Base-by-base conservation (phyloP, 2,329 filamentous ascomycete genomes). In the Ophiosphaerella korrae region DNA sequence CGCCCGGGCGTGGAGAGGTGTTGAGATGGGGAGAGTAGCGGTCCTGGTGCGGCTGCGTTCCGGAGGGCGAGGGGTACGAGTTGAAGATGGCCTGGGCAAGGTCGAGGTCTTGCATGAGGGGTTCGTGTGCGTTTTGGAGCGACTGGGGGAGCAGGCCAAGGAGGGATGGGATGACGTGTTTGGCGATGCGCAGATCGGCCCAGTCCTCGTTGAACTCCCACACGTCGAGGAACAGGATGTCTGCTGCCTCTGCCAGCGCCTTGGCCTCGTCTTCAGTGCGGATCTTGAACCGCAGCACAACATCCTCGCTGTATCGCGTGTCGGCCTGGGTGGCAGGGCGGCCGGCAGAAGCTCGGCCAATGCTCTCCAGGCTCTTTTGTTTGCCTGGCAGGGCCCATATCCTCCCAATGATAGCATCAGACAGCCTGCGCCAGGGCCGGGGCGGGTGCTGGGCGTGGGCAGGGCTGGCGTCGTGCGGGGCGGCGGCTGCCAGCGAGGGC, bases 251-350 rank as follows among this genome's bases (percentile, higher is more conserved):
- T n/a, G 86, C 82, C 48, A 96, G 78, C 1, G 87, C 87, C 31
- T 77, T 74, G 51, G 89, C 87, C 67, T 96, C 89, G 16, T 85
- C 81, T 3, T 80, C 74, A 23, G 83, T 86, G 54, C 82, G 86
- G 48, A 97, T 78, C 66, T 88, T 90, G 80, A 97, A 97, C 34
- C 94, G 87, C 56, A 97, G 77, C 13, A 99, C 91, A n/a, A 96
- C 81, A 73, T 97, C 87, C 55, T 88, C 84, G 55, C 85, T 84
- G 71, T 96, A 96, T 52, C 78, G 76, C 29, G 79, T 75, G 26
- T 71, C 54, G 31, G 71, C 59, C 24, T 63, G 57, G 26, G 60
- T 46, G 3, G 49, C 60, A 13, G 66, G 56, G 7, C 42, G 37
- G 14, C 14, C 24, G 9, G 33, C 50, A 7, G 37, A 38, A 16